Evolutionary conservation across 805 yeast species (phyloP).

Genomic region (Candida broadrunensis): DNA sequence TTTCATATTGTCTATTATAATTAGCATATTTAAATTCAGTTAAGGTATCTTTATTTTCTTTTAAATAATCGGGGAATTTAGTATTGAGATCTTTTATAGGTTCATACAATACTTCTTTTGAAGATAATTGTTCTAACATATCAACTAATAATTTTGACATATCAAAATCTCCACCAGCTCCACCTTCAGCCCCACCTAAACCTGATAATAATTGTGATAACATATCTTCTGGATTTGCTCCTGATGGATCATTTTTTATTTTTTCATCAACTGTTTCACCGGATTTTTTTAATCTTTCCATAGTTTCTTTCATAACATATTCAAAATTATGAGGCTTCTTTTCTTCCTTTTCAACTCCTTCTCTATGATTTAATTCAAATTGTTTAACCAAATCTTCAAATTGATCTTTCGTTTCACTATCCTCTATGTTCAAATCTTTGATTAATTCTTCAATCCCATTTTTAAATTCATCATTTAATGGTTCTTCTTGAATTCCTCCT

Average conservation of each 20-base stretch:
- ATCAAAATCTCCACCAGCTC: slow-evolving; percentile 46
- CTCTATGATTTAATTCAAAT: slow-evolving; percentile 32
- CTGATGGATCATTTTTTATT: slow-evolving; percentile 43
- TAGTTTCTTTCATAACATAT: slow-evolving; percentile 73
- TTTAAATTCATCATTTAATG: slow-evolving; percentile 31
- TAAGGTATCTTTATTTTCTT: slow-evolving; percentile 45
- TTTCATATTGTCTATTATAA: slow-evolving; percentile 59
- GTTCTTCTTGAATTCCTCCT: slow-evolving; percentile 12
- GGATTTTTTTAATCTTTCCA: slow-evolving; percentile 73
- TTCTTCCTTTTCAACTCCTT: slow-evolving; percentile 24
- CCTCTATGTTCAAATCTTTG: slow-evolving; percentile 46
- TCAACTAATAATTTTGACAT: slow-evolving; percentile 63
- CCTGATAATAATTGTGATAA: slow-evolving; percentile 59
- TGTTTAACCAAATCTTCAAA: slow-evolving; percentile 48
- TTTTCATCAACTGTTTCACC: slow-evolving; percentile 68
- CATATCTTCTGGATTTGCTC: slow-evolving; percentile 48
- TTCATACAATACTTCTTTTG: slow-evolving; percentile 82
- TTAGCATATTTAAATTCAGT: slow-evolving; percentile 46
- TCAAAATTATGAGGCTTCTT: slow-evolving; percentile 50
- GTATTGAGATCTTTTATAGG: slow-evolving; percentile 79
- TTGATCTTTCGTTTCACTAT: slow-evolving; percentile 51
- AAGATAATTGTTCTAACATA: slow-evolving; percentile 76
- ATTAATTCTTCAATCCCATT: slow-evolving; percentile 40
- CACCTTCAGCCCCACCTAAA: slow-evolving; percentile 32
- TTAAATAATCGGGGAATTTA: slow-evolving; percentile 72